Evolutionary conservation across 345 rosid species (phyloP).

Genomic region (Bretschneidera sinensis): DNA sequence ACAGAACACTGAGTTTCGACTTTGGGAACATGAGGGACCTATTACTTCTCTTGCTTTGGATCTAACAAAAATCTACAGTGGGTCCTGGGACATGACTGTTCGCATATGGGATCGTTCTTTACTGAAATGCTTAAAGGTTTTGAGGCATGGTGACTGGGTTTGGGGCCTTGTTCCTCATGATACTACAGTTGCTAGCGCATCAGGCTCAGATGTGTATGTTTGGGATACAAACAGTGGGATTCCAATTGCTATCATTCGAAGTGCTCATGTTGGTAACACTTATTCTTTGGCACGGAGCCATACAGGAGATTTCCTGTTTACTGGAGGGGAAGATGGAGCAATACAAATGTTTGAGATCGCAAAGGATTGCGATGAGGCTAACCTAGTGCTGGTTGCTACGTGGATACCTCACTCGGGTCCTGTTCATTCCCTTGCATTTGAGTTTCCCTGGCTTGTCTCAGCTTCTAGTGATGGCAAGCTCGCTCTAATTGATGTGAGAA

Average conservation of each 20-base stretch:
- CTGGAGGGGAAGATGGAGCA: conserved; percentile 91
- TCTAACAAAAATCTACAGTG: conserved; percentile 56
- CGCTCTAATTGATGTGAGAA: conserved; percentile 72
- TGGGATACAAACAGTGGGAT: conserved; percentile 62
- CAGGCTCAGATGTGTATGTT: conserved; percentile 80
- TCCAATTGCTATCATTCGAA: conserved; percentile 41
- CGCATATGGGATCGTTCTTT: conserved; percentile 82
- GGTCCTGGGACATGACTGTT: conserved; percentile 97
- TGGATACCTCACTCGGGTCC: conserved; percentile 90
- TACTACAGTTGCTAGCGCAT: conserved; percentile 49
- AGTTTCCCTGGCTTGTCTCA: conserved; percentile 98
- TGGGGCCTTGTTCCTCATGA: conserved; percentile 78
- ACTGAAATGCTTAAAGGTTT: conserved; percentile 52
- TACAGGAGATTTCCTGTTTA: conserved; percentile 75
- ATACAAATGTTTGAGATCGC: conserved; percentile 83
- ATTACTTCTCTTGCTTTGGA: conserved; percentile 80
- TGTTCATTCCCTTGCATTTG: conserved; percentile 74
- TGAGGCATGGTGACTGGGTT: conserved; percentile 92
- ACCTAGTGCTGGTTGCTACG: conserved; percentile 49
- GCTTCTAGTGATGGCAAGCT: conserved; percentile 85
- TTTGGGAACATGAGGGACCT: conserved; percentile 92
- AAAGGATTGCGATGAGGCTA: conserved; percentile 13
- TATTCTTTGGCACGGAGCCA: conserved; percentile 74
- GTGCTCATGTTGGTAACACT: conserved; percentile 65
- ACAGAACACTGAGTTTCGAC: conserved; percentile 48